Base-by-base conservation (phyloP, 2,329 filamentous ascomycete genomes). In the Dothideomycetes sp. region DNA sequence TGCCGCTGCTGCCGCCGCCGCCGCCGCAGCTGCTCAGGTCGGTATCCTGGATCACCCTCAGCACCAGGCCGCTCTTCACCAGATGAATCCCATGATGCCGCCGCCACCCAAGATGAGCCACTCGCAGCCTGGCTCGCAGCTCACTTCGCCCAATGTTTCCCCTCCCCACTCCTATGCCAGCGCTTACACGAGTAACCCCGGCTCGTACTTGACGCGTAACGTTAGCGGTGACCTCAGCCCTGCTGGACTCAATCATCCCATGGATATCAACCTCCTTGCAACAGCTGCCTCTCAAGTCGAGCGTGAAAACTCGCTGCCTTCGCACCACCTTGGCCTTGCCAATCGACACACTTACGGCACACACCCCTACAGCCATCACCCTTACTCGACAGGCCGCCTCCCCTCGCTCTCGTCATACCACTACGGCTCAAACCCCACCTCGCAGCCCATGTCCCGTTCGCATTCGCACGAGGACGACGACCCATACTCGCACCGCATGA, bases 111-210 rank as follows among this genome's bases (percentile, higher is more conserved):
- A 76, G 47, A 82, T 84, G 58, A 86, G 89, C 48, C 82, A 86
- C 55, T 95, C 88, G 22, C 88, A 89, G 12, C 89, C 89, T 9
- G 78, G 78, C 11, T 95, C 89, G 11, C 82, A 86, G 47, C 69
- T 94, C 42, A 84, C 74, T 42, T 96, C 89, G n/a, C 89, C 89
- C 33, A 94, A 95, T 61, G 85, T 95, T 36, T 96, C 89, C 15
- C 91, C 91, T 34, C 89, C 91, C 35, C 85, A 94, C 64, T 88
- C 84, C 1, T 94, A 83, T 68, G 69, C 72, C 43, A 44, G 42
- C 23, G 74, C 67, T 48, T 78, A 76, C 55, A 69, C 73, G 33
- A 70, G 69, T 36, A 74, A 73, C 52, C 67, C 74, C 47, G 68
- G 71, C 38, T 72, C 70, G n/a, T 72, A 71, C 45, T 60, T 78